phyloP scores from a whole-genome alignment of 345 rosid genomes.

The Crucihimalaya himalaica region DNA sequence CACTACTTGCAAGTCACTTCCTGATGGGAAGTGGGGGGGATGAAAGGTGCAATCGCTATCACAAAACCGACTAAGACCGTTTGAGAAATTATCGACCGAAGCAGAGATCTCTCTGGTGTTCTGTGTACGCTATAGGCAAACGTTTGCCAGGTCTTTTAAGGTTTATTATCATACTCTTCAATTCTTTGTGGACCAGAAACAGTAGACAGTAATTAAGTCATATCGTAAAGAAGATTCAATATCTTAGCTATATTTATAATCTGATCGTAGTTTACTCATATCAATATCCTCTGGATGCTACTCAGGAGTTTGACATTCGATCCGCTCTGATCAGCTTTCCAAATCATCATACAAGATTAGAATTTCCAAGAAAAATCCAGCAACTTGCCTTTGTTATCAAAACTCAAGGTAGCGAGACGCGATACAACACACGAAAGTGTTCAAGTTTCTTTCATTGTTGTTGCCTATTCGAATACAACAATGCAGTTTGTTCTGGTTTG shows the following conservation, averaged over 20 bases:
- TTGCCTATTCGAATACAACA: not conserved
- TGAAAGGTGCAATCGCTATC: too few species aligned
- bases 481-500: not conserved
- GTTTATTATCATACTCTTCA: too few species aligned
- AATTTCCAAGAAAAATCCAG: not conserved
- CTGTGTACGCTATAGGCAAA: too few species aligned
- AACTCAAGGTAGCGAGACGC: not conserved
- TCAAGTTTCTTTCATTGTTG: not conserved
- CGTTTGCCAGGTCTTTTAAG: too few species aligned
- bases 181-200: slow-evolving; percentile 35
- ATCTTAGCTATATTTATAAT: too few species aligned
- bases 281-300: not conserved
- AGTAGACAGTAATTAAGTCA: too few species aligned
- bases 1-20: slow-evolving; percentile 53
- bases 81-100: too few species aligned
- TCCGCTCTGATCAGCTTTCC: not conserved
- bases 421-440: not conserved
- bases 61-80: too few species aligned
- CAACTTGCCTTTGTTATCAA: not conserved
- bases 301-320: not conserved
- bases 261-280: too few species aligned
- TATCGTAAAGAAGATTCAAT: too few species aligned
- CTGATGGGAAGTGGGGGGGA: slow-evolving; percentile 44
- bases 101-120: too few species aligned
- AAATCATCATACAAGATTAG: not conserved